A percentile compares a stretch with the other conserved stretches of the same genome.
phyloP scores from a whole-genome alignment of 805 yeast genomes.

The Yamadazyma takamatsuzukensis region DNA sequence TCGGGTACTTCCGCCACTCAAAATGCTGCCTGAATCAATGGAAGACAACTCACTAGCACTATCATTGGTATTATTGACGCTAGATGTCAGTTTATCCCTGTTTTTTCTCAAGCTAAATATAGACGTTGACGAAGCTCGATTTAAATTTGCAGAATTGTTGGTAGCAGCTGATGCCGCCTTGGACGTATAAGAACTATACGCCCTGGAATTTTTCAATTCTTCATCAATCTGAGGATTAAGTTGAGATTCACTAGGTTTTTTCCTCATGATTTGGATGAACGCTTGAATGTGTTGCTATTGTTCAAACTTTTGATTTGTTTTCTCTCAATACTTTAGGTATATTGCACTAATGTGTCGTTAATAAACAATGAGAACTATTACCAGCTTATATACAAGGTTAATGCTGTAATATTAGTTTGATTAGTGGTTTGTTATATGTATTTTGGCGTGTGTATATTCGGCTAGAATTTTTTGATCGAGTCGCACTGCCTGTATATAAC shows the following conservation, averaged over 20 bases:
- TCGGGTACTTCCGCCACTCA: slow-evolving; percentile 14
- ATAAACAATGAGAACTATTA: too few species aligned
- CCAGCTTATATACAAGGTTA: too few species aligned
- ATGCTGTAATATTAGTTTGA: too few species aligned
- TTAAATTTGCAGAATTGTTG: slow-evolving; percentile 2
- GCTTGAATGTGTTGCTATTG: too few species aligned
- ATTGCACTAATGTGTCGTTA: too few species aligned
- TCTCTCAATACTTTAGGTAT: too few species aligned
- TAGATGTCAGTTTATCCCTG: slow-evolving; percentile 13
- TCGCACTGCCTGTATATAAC: too few species aligned
- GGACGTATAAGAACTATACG: slow-evolving; percentile 17
- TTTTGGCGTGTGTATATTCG: too few species aligned
- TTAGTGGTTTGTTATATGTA: too few species aligned
- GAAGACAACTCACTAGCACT: slow-evolving; percentile 28
- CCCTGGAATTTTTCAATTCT: slow-evolving; percentile 25
- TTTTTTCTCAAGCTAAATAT: slow-evolving; percentile 35
- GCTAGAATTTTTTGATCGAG: too few species aligned
- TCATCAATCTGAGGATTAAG: slow-evolving; percentile 20
- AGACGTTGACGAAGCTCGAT: slow-evolving; percentile 31
- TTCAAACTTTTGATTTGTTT: too few species aligned
- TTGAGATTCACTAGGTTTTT: slow-evolving; percentile 19
- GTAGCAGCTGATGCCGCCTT: slow-evolving; percentile 8
- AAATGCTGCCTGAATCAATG: slow-evolving; percentile 28
- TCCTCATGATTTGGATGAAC: slow-evolving; percentile 18
- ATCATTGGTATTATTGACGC: slow-evolving; percentile 13